These are phyloP conservation scores for Cerrena zonata DNA, from an alignment of 1,284 basidiomycete species.

Conservation along the genomic window DNA sequence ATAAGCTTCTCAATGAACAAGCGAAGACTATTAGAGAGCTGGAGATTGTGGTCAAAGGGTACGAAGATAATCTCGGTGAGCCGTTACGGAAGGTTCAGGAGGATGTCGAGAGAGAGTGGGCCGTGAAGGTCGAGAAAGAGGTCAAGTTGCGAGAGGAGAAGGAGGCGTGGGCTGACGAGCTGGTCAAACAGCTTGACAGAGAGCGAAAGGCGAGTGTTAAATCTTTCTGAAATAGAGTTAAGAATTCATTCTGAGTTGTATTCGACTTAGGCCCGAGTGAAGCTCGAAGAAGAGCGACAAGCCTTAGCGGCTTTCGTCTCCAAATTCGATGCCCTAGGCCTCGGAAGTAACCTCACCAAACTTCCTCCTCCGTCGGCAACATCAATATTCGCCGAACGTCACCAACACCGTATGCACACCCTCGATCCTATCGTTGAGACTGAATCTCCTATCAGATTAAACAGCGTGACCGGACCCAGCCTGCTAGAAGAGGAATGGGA, in stretches of 20 bases:
- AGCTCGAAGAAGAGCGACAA: conserved; percentile 68
- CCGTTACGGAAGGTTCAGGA: conserved; percentile 68
- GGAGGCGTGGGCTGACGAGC: conserved; percentile 64
- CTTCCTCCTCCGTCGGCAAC: conserved; percentile 41
- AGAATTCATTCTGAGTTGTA: background rate
- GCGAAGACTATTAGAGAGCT: conserved; percentile 64
- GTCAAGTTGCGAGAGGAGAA: conserved; percentile 56
- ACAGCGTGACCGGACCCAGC: conserved; percentile 43
- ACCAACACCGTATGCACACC: conserved; percentile 26
- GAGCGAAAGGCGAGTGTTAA: conserved; percentile 54
- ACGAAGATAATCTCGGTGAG: conserved; percentile 67
- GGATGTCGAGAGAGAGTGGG: conserved; percentile 79
- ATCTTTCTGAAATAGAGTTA: conserved; percentile 1
- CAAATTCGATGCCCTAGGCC: conserved; percentile 60
- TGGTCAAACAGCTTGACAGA: conserved; percentile 66
- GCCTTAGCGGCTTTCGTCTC: conserved; percentile 71
- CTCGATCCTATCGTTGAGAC: conserved; percentile 26
- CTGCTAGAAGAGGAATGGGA: conserved; percentile 56
- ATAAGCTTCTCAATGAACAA: conserved; percentile 63
- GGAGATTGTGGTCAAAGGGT: conserved; percentile 62
- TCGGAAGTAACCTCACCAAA: conserved; percentile 43
- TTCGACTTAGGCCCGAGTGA: conserved; percentile 37
- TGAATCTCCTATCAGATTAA: conserved; percentile 46
- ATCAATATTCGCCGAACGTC: conserved; percentile 43
- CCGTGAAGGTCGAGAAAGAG: conserved; percentile 55